A percentile compares a stretch with the other conserved stretches of the same genome.
phyloP scores from a whole-genome alignment of 345 rosid genomes.

The Brassica carinata region DNA sequence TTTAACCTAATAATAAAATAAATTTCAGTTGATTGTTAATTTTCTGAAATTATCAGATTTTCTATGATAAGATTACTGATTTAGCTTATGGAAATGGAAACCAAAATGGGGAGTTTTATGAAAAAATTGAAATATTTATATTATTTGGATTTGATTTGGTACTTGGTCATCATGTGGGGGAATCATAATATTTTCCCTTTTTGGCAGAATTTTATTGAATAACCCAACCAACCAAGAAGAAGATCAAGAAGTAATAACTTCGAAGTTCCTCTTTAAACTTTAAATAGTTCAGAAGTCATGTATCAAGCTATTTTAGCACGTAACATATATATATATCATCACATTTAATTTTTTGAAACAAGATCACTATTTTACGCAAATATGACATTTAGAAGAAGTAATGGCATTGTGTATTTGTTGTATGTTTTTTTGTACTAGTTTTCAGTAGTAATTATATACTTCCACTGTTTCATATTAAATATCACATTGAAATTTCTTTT shows the following conservation, averaged over 20 bases:
- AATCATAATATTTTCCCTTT: not conserved
- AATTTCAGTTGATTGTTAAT: too few species aligned
- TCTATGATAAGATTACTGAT: conserved; percentile 14
- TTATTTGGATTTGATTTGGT: conserved; percentile 7
- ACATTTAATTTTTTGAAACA: not conserved
- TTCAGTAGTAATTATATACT: not conserved
- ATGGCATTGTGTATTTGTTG: not conserved
- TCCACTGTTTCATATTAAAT: too few species aligned
- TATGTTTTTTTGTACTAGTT: not conserved
- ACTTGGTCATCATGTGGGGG: not conserved
- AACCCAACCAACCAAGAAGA: conserved; percentile 1
- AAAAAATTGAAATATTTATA: not conserved
- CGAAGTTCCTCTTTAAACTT: not conserved
- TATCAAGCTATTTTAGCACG: not conserved
- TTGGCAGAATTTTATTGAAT: conserved; percentile 1
- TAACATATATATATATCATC: not conserved
- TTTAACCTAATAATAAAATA: too few species aligned
- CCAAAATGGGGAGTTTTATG: not conserved
- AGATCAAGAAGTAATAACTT: not conserved
- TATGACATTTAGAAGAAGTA: not conserved
- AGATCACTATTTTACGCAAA: not conserved
- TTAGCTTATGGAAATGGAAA: not conserved
- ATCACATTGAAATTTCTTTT: too few species aligned
- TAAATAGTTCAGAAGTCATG: conserved; percentile 6
- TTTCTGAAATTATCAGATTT: conserved; percentile 7